A percentile compares a stretch with the other conserved stretches of the same genome.
phyloP scores from a whole-genome alignment of 75 land plant species.

The Cunninghamia lanceolata region DNA sequence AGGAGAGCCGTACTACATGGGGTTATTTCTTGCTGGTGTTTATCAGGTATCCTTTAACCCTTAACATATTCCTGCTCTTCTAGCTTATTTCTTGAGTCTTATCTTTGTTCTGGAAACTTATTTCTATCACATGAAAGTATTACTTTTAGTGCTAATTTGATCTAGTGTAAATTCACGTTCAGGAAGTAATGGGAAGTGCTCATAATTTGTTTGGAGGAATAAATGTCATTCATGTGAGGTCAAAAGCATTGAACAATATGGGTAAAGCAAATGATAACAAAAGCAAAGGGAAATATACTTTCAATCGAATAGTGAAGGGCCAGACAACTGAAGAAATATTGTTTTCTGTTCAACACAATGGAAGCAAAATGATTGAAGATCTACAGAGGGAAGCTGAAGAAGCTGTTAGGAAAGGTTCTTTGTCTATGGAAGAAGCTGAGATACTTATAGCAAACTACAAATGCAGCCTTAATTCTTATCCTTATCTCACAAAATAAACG shows the following conservation, averaged over 20 bases:
- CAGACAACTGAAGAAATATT: slow-evolving; percentile 31
- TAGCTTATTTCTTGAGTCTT: background rate
- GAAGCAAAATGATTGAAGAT: slow-evolving; percentile 19
- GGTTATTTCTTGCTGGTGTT: slow-evolving; percentile 43
- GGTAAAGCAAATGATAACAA: background rate
- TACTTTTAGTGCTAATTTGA: background rate
- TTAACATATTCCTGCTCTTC: background rate
- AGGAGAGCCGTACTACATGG: slow-evolving; percentile 35
- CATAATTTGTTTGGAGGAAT: slow-evolving; percentile 44
- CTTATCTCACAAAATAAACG: slow-evolving; percentile 28
- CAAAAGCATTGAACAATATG: background rate
- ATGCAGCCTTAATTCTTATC: slow-evolving; percentile 30
- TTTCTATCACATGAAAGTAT: background rate
- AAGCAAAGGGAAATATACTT: slow-evolving; percentile 18
- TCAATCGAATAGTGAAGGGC: slow-evolving; percentile 27
- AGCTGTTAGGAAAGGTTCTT: slow-evolving; percentile 30
- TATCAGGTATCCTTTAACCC: slow-evolving; percentile 28
- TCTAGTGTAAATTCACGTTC: slow-evolving; percentile 11
- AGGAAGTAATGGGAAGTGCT: slow-evolving; percentile 49
- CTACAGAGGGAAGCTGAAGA: slow-evolving; percentile 22
- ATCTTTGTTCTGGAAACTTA: background rate
- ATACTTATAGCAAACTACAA: slow-evolving; percentile 27
- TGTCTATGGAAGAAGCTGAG: slow-evolving; percentile 36
- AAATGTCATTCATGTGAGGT: slow-evolving; percentile 35
- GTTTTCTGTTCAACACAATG: slow-evolving; percentile 17